Percentiles rank a stretch among this genome's conserved stretches.
Conservation (phyloP, 1,284 basidiomycete species). For the Tylopilus sp. region DNA sequence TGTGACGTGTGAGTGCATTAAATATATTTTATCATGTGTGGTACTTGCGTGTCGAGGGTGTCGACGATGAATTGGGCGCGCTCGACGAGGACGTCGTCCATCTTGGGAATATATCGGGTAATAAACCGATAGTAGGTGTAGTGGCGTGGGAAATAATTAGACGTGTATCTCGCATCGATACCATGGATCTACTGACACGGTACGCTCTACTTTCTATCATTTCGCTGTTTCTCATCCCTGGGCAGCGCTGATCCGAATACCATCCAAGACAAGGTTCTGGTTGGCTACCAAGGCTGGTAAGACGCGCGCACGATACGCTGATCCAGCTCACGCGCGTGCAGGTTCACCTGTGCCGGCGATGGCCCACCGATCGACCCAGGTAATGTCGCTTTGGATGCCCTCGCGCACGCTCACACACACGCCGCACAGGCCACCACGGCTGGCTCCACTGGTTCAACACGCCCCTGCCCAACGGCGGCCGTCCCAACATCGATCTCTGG, state of each 20-base stretch:
- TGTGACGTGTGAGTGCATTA: not conserved
- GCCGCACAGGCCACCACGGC: slow-evolving; percentile 60
- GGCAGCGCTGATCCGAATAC: slow-evolving; percentile 49
- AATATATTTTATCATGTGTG: too few relatives aligned
- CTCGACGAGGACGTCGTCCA: slow-evolving; percentile 38
- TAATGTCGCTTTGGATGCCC: slow-evolving; percentile 16
- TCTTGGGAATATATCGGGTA: too few relatives aligned
- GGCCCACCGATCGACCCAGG: slow-evolving; percentile 63
- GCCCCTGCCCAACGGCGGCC: slow-evolving; percentile 64
- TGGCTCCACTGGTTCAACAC: slow-evolving; percentile 80
- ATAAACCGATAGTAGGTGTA: too few relatives aligned
- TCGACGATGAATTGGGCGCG: slow-evolving; percentile 34
- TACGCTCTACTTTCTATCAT: too few relatives aligned
- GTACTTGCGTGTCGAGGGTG: slow-evolving; percentile 24
- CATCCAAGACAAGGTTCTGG: slow-evolving; percentile 74
- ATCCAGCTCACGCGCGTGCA: slow-evolving; percentile 23
- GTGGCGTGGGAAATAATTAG: too few relatives aligned
- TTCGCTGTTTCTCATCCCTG: not conserved
- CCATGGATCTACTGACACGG: too few relatives aligned
- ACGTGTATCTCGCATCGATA: too few relatives aligned
- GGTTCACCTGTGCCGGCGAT: slow-evolving; percentile 72
- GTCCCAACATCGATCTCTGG: slow-evolving; percentile 70
- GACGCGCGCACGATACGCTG: slow-evolving; percentile 19
- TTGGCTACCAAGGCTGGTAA: slow-evolving; percentile 82
- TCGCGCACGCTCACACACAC: not conserved